A percentile compares a stretch with the other conserved stretches of the same genome.
Conservation (phyloP, 495 filamentous ascomycete species). For the Cetradonia linearis region DNA sequence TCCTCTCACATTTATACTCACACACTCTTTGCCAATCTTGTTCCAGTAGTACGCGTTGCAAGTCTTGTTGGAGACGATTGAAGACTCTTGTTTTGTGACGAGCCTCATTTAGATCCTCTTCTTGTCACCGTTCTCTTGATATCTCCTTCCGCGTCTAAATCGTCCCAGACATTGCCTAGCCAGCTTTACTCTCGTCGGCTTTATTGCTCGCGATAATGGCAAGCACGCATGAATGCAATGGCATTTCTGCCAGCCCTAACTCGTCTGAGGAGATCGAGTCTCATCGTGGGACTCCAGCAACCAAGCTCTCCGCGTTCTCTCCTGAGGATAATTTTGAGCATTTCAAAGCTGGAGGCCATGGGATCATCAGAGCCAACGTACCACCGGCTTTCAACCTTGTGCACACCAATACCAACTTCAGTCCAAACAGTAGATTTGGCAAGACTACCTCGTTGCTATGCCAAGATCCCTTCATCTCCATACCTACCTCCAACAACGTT, state of each 20-base stretch:
- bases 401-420: constrained; percentile 14
- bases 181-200: background rate
- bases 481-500: background rate
- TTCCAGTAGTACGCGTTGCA: background rate
- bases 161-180: background rate
- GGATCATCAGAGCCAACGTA: constrained; percentile 16
- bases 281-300: constrained; percentile 52
- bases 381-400: constrained; percentile 24
- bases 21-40: background rate
- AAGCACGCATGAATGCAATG: constrained; percentile 2
- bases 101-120: background rate
- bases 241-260: constrained; percentile 41
- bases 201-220: constrained; percentile 13
- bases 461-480: constrained; percentile 26
- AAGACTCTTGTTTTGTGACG: background rate
- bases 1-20: background rate
- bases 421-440: constrained; percentile 5
- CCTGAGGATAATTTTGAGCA: constrained; percentile 39
- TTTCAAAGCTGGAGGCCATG: constrained; percentile 7
- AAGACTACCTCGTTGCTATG: constrained; percentile 1
- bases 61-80: background rate
- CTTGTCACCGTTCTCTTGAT: background rate
- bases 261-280: constrained; percentile 49
- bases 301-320: constrained; percentile 52
- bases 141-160: background rate